Evolutionary conservation across 75 land plant genomes (phyloP).

Genomic region (Ceratopteris richardii): DNA sequence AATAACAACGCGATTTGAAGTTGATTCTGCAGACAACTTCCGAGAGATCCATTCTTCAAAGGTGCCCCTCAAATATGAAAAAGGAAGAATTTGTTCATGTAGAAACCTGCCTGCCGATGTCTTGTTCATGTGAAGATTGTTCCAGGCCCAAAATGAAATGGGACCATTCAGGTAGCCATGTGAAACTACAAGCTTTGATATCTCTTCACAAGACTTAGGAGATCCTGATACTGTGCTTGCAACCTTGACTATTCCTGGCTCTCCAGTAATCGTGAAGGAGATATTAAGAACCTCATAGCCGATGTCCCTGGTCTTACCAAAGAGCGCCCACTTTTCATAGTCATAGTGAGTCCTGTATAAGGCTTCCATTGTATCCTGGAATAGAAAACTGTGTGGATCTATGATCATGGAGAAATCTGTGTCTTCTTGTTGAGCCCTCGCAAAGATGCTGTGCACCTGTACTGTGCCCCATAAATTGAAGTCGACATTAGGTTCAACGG

Average conservation of each 20-base stretch:
- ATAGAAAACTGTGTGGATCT: conserved; percentile 2
- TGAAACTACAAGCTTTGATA: not conserved
- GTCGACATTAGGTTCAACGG: conserved; percentile 16
- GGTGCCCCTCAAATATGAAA: not conserved
- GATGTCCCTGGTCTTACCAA: conserved; percentile 3
- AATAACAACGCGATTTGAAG: not conserved
- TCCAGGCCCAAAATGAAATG: conserved; percentile 1
- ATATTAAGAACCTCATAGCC: not conserved
- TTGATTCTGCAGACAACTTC: not conserved
- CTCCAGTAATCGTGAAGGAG: not conserved
- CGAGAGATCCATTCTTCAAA: not conserved
- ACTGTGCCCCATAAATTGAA: conserved; percentile 15
- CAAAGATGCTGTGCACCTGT: conserved; percentile 23
- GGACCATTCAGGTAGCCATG: not conserved
- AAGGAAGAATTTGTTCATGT: not conserved
- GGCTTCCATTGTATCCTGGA: conserved; percentile 18
- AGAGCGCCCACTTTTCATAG: conserved; percentile 10
- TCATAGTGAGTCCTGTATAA: conserved; percentile 7
- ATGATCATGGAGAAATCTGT: conserved; percentile 16
- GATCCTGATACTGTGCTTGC: not conserved
- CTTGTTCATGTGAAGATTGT: not conserved
- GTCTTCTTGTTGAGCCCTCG: conserved; percentile 14
- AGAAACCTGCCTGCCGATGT: not conserved
- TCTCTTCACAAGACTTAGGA: not conserved
- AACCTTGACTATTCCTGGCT: not conserved